These are phyloP conservation scores for Prunus dulcis DNA, from an alignment of 306 rosid genomes.

Conservation along the genomic window DNA sequence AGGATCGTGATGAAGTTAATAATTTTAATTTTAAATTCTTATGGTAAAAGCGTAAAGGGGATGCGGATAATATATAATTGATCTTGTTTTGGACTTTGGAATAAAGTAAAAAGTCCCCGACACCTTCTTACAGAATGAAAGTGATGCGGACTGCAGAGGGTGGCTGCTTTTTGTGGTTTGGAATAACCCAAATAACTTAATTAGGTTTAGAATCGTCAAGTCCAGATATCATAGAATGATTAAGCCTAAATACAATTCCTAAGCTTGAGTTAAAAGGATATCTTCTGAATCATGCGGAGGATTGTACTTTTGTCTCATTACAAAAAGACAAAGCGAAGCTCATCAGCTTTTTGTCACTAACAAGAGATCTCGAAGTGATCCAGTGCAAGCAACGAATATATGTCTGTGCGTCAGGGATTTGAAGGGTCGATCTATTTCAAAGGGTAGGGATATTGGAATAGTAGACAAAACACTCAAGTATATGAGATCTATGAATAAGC, in stretches of 20 bases:
- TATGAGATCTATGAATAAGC: background rate
- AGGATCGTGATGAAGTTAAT: too few species aligned
- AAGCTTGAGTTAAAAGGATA: constrained; percentile 13
- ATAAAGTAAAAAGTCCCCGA: constrained; percentile 84
- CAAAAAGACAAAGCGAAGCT: constrained; percentile 26
- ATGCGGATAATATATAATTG: background rate
- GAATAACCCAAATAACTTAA: too few species aligned
- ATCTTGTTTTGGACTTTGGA: constrained; percentile 25
- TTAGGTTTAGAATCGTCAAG: too few species aligned
- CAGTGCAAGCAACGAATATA: constrained; percentile 92
- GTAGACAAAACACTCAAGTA: constrained; percentile 12
- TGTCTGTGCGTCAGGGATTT: constrained; percentile 17
- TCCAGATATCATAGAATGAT: too few species aligned
- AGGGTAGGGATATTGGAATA: too few species aligned
- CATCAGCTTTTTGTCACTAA: constrained; percentile 21
- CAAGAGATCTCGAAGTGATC: constrained; percentile 38
- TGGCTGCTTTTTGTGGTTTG: background rate
- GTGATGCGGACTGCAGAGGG: constrained; percentile 30
- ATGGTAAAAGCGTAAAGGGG: background rate
- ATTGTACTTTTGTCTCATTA: constrained; percentile 70
- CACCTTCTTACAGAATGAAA: constrained; percentile 54
- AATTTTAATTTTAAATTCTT: too few species aligned
- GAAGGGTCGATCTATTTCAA: background rate
- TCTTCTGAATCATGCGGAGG: constrained; percentile 18
- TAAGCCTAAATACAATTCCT: background rate